Percentiles rank a stretch among this genome's conserved stretches.
Evolutionary conservation across 495 filamentous ascomycete genomes (phyloP).

Genomic region (Polyplosphaeria fusca): DNA sequence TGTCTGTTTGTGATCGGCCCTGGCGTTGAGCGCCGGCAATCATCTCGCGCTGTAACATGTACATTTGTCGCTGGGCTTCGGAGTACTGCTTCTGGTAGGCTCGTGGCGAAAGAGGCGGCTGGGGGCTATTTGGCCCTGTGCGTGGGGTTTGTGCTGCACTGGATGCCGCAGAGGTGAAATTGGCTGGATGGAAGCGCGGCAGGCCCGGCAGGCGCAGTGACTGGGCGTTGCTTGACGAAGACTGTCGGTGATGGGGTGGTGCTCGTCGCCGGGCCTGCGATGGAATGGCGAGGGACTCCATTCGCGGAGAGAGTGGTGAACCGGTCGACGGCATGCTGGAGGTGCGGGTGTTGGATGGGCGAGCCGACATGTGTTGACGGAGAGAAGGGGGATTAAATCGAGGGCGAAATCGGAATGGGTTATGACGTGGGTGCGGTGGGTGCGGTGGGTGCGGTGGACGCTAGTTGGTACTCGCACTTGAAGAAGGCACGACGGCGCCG

Average conservation of each 20-base stretch:
- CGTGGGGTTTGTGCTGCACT: constrained; percentile 34
- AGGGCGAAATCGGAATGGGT: constrained; percentile 3
- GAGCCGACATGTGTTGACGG: constrained; percentile 17
- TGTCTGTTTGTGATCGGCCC: constrained; percentile 4
- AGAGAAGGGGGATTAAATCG: background rate
- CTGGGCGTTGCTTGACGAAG: constrained; percentile 18
- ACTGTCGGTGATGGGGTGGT: constrained; percentile 15
- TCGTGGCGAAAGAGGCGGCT: constrained; percentile 37
- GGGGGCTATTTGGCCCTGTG: constrained; percentile 30
- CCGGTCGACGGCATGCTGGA: constrained; percentile 13
- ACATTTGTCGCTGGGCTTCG: constrained; percentile 43
- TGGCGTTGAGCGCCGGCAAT: constrained; percentile 21
- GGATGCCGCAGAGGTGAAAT: constrained; percentile 37
- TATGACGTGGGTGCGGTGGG: background rate
- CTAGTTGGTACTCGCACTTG: constrained; percentile 8
- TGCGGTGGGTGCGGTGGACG: constrained; percentile 13
- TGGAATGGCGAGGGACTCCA: constrained; percentile 31
- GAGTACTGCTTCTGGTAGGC: constrained; percentile 36
- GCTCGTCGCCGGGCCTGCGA: constrained; percentile 27
- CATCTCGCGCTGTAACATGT: constrained; percentile 40
- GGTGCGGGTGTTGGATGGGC: background rate
- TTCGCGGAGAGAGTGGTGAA: constrained; percentile 28
- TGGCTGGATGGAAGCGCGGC: constrained; percentile 46
- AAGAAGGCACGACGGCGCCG: background rate
- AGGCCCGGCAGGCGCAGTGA: constrained; percentile 40